phyloP scores from a whole-genome alignment of 2,329 filamentous ascomycete genomes.

The Hawksworthiomyces lignivorus region DNA sequence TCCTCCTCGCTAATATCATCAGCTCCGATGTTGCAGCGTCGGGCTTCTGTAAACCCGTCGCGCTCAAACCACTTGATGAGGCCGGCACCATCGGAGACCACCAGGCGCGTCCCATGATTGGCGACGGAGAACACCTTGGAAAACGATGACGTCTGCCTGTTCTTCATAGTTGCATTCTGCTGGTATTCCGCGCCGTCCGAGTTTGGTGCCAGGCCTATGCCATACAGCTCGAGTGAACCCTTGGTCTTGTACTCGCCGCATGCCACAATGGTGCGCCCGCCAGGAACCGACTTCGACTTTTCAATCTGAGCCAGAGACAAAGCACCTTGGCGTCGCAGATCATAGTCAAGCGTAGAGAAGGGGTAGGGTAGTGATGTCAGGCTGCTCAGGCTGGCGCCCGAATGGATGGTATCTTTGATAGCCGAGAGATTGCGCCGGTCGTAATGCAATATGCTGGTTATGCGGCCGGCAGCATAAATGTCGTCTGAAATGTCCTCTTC shows the following conservation, averaged over 20 bases:
- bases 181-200: constrained; percentile 13
- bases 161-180: constrained; percentile 54
- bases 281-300: constrained; percentile 42
- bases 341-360: constrained; percentile 54
- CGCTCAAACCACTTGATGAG: constrained; percentile 86
- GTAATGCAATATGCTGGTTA: constrained; percentile 82
- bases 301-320: constrained; percentile 47
- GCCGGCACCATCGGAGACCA: constrained; percentile 77
- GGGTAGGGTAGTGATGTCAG: constrained; percentile 63
- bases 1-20: constrained; percentile 28
- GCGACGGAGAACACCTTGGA: constrained; percentile 77
- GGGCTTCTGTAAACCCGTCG: constrained; percentile 60
- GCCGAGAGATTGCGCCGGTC: constrained; percentile 79
- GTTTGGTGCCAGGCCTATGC: constrained; percentile 30
- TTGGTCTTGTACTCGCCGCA: constrained; percentile 89
- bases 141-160: constrained; percentile 73
- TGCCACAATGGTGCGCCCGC: constrained; percentile 64
- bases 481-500: constrained; percentile 56
- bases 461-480: constrained; percentile 83
- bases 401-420: constrained; percentile 71
- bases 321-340: constrained; percentile 47
- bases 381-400: constrained; percentile 70
- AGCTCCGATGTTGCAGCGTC: constrained; percentile 43
- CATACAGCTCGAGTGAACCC: constrained; percentile 83
- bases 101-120: constrained; percentile 73